phyloP scores from a whole-genome alignment of 495 filamentous ascomycete species.

The Thermothielavioides terrestris region DNA sequence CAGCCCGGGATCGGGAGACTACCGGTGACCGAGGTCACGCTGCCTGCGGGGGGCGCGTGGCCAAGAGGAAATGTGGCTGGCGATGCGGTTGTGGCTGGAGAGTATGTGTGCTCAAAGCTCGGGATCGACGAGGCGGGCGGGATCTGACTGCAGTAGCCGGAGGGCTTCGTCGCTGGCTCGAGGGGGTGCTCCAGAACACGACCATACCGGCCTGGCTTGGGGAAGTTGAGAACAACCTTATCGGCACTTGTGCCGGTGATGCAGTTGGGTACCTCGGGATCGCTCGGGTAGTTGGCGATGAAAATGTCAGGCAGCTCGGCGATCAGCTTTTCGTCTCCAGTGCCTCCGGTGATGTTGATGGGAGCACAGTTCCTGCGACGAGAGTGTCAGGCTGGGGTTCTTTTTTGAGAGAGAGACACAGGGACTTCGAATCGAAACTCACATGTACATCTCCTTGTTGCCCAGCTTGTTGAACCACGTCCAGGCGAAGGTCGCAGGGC shows the following conservation, averaged over 20 bases:
- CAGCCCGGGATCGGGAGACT: no score
- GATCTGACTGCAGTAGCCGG: conserved; percentile 6
- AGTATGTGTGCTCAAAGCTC: background rate
- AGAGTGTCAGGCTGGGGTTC: background rate
- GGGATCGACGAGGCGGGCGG: background rate
- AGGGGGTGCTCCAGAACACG: conserved; percentile 9
- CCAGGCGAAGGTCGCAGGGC: conserved; percentile 45
- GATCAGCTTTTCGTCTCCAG: conserved; percentile 18
- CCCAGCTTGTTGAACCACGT: conserved; percentile 52
- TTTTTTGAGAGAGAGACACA: background rate
- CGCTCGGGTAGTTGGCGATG: conserved; percentile 44
- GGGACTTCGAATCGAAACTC: background rate
- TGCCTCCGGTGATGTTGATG: conserved; percentile 41
- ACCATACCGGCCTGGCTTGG: conserved; percentile 17
- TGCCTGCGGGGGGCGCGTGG: no score
- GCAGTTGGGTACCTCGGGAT: conserved; percentile 8
- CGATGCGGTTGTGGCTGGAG: background rate
- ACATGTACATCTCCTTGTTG: conserved; percentile 53
- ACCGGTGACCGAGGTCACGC: no score
- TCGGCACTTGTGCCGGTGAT: conserved; percentile 8
- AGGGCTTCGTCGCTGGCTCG: background rate
- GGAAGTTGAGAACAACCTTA: conserved; percentile 18
- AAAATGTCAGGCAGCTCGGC: conserved; percentile 47
- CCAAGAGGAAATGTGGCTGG: conserved; percentile 3
- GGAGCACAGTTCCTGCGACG: conserved; percentile 42